Evolutionary conservation across 371 early-diverging fungal species (phyloP), one percentile per base, ranked within the genome.

Genomic region (Mucor indicus): DNA sequence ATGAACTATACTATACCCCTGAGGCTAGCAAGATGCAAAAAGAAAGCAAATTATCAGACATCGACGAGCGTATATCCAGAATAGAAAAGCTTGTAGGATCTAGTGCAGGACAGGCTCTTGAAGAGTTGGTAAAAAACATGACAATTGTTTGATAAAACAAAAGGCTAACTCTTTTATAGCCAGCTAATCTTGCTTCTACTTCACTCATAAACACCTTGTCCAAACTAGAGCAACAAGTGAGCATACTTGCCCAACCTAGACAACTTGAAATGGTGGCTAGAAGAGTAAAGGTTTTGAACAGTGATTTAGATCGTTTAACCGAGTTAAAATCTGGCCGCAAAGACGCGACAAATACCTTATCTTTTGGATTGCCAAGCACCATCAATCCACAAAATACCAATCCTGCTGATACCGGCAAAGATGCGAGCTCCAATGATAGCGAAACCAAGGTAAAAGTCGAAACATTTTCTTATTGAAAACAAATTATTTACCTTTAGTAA

Each of bases 51-150:
- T 48, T 85, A 16, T 62, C 81, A 8, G 83, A 82, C 22, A 64
- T 95, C 16, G 93, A 93, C 57, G 73, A 81, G 16, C 86, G 96
- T 21, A 77, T 95, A 38, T 81, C 91, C 7, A 67, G 68, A 30
- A 69, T 95, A 35, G 96, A 95, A 50, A 78, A 75, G 25, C 61
- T 90, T 4, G 69, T 95, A 23, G 95, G 95, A n/a, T 73, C 85
- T 11, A 74, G 72, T 24, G 67, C 79, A 11, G 77, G 82, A 29
- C 79, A 78, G 53, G 72, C 68, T 20, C 62, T 79, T n/a, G 77
- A 71, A 31, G 72, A 68, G 21, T 50, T 75, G 57, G 76, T 79
- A 64, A 55, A 27, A 27, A 11, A 27, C 58, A n/a, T n/a, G n/a
- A n/a, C n/a, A n/a, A n/a, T n/a, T n/a, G n/a, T n/a, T n/a, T n/a